Evolutionary conservation across 148 eudicot species (phyloP), one percentile per base, ranked within the genome.

Genomic region (Camellia granthamiana): DNA sequence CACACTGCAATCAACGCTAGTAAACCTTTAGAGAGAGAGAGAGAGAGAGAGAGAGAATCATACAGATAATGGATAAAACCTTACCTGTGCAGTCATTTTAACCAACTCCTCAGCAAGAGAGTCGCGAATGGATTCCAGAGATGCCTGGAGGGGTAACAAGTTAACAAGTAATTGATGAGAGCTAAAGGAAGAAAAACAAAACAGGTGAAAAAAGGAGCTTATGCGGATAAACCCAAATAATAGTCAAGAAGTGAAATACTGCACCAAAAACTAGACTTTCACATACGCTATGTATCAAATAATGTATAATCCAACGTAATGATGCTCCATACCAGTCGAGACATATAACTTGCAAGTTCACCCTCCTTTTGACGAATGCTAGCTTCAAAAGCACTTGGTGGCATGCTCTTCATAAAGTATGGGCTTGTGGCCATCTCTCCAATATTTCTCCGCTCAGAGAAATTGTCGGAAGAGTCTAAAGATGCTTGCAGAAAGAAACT

Each of bases 61-160:
- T 15, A 51, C 65, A 56, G 21, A 60, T 59, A 64, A 80, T 23
- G 59, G 13, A 14, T 30, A 58, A 71, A 77, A 84, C 71, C 82
- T 84, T 72, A 91, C 99, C 90, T 92, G 91, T 80, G 89, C 99
- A 12, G 97, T 95, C 98, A 95, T 88, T 85, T 92, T 92, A 77
- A 95, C 99, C 80, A 95, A 88, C 85, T 95, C 99, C 80, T 95
- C 99, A 51, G 99, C 93, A 86, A 95, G 99, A 75, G 99, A 93
- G 85, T 92, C 95, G 62, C 99, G 92, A 78, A 95, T 95, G 38
- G 97, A 88, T 84, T 93, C 99, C 97, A 95, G 72, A 63, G 99
- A 90, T 77, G 94, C 94, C 99, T 95, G 86, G 51, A 84, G 77
- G 16, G 66, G 78, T 74, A 10, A 65, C 64, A 75, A 73, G 2